Evolutionary conservation across 2,329 filamentous ascomycete genomes (phyloP).

Genomic region (Aquanectria penicillioides): DNA sequence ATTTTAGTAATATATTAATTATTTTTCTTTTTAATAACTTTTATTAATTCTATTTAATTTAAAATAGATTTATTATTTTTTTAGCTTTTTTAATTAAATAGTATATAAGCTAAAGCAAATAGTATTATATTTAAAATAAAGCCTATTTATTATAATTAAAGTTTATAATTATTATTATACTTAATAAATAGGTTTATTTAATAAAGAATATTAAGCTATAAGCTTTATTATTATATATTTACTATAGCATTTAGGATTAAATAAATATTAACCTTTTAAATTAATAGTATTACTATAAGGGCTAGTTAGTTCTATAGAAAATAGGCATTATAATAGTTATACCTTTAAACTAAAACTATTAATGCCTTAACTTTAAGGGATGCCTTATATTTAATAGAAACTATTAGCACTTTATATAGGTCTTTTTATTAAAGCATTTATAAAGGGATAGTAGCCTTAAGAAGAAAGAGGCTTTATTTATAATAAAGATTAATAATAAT

Average conservation of each 20-base stretch:
- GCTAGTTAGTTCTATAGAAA: not conserved
- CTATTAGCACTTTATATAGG: not conserved
- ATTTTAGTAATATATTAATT: not conserved
- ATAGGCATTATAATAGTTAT: not conserved
- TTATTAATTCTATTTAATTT: not conserved
- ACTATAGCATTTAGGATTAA: not conserved
- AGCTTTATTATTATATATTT: not conserved
- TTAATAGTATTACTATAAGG: not conserved
- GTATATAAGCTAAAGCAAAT: not conserved
- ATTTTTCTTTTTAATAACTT: not conserved
- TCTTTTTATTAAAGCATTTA: not conserved
- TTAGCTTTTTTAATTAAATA: too few species aligned
- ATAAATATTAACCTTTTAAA: not conserved
- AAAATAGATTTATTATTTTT: not conserved
- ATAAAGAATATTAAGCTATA: not conserved
- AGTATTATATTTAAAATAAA: not conserved
- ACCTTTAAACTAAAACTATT: not conserved
- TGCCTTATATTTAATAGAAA: not conserved
- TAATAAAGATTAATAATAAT: not conserved
- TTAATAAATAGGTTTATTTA: not conserved
- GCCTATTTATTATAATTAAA: not conserved
- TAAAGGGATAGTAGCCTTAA: not conserved
- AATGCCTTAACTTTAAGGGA: not conserved
- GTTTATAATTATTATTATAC: conserved; percentile 1
- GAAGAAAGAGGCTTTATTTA: not conserved